Evolutionary conservation across 2,329 filamentous ascomycete genomes (phyloP), one percentile per base, ranked within the genome.

Genomic region (Amauroascus verrucosus): DNA sequence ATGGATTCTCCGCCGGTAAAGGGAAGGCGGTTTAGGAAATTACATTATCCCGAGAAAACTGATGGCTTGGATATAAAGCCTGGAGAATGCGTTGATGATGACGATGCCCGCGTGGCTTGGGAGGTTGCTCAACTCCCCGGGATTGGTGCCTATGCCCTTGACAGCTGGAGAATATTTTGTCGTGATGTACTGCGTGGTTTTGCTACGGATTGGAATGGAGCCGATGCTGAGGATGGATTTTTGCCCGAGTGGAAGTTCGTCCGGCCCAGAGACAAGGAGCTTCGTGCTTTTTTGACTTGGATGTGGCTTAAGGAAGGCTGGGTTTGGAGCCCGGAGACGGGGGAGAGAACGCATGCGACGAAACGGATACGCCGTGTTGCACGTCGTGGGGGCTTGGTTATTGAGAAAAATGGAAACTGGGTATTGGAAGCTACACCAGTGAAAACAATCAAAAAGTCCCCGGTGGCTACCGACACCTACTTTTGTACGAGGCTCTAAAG

Each of bases 161-260:
- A 96, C 67, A 90, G 85, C 63, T 96, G 88, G 86, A 81, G 90
- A 2, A 95, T 96, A 58, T 96, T 96, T 68, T 95, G 88, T 65
- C 81, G 90, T 1, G 90, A 96, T 65, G 75, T 77, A 30, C 67
- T 95, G 22, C 78, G 89, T 6, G 84, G 82, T 0, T 67, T 82
- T 16, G 81, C 84, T 1, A 65, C 70, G 8, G 80, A 83, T 58
- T 88, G 84, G 79, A 83, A 81, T 61, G 85, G 85, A 1, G 73
- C 61, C 64, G 78, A 59, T 58, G 70, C 61, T 59, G 70, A 63
- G 56, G 68, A 49, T 13, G 45, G 62, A 8, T 88, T 90, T 64
- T 83, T 88, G 61, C 87, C 88, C 0, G 90, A 96, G 68, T 96
- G 90, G 90, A 93, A 89, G 77, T 79, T 87, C 2, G 88, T 95